phyloP scores from a whole-genome alignment of 805 yeast species.

The Naumovozyma castellii region DNA sequence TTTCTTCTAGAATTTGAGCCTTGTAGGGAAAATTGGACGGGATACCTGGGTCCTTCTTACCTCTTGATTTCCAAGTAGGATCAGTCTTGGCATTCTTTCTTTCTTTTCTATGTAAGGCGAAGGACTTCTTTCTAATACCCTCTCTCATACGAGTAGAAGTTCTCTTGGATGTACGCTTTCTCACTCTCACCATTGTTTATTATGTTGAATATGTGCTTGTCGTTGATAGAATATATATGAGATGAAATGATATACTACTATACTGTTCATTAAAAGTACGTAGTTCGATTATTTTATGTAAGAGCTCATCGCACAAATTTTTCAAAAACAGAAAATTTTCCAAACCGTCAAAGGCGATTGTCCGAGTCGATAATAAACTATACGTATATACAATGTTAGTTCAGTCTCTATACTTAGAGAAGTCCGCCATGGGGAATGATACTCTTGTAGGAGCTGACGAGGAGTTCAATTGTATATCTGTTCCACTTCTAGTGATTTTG shows the following conservation, averaged over 20 bases:
- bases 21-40: constrained; percentile 94
- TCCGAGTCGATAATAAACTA: too few relatives aligned
- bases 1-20: constrained; percentile 64
- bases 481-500: constrained; percentile 2
- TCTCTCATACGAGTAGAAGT: constrained; percentile 87
- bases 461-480: constrained; percentile 3
- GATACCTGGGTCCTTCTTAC: constrained; percentile 84
- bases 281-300: background rate
- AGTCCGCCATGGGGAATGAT: constrained; percentile 24
- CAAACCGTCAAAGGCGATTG: background rate
- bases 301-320: constrained; percentile 14
- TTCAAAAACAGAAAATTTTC: constrained; percentile 3
- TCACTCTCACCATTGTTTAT: too few relatives aligned
- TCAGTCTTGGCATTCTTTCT: constrained; percentile 78
- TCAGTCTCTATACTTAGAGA: constrained; percentile 21
- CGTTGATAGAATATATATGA: constrained; percentile 2
- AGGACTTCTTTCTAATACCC: constrained; percentile 92
- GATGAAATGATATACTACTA: background rate
- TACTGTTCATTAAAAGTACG: background rate
- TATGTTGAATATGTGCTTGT: too few relatives aligned
- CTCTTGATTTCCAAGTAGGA: constrained; percentile 83
- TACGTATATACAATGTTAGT: too few relatives aligned
- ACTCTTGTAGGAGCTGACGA: constrained; percentile 4
- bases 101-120: constrained; percentile 84
- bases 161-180: constrained; percentile 73